Base-by-base conservation (phyloP, 2,329 filamentous ascomycete genomes). In the Aspergillus oerlinghausenensis region DNA sequence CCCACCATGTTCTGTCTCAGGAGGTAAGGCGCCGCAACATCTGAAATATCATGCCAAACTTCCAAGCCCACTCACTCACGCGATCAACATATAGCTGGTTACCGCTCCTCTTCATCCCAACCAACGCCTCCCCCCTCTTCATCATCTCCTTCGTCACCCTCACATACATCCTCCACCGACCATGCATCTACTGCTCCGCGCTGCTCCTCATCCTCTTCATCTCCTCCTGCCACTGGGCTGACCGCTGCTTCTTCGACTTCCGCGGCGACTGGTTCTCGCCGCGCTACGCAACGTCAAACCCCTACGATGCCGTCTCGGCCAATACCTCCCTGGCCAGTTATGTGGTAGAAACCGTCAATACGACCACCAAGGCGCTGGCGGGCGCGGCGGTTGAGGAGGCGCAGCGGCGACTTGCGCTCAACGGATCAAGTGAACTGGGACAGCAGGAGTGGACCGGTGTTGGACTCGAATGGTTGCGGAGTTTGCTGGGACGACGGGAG, bases 131-230 rank as follows among this genome's bases (percentile, higher is more conserved):
- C 56, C 90, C 90, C 26, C 83, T 89, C 68, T 92, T 93, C 79
- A 90, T 94, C 73, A 85, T 93, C 77, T 84, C 91, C 76, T 91
- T 94, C 81, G 88, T 99, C 79, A 82, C 91, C 63, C 91, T 92
- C 74, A 96, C 92, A 63, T 97, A 96, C 81, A 90, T 96, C 77
- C 87, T 99, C 67, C 96, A 97, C 78, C 88, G 93, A 55, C 94
- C 94, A 54, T 99, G 94, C 79, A 88, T 96, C 66, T 99, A 99
- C 82, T 99, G 94, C 84, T 96, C 92, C 59, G 87, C 97, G 60
- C 88, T 99, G 54, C 90, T 99, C 50, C 84, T 96, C 63, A 92
- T 97, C 66, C 90, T 99, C 65, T 96, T 97, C 79, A 84, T 92
- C 64, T 95, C 92, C 26, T 92, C 88, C 26, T 94, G 90, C 75